Evolutionary conservation across 768 basidiomycete genomes (phyloP).

Genomic region (Boletus fagicola): DNA sequence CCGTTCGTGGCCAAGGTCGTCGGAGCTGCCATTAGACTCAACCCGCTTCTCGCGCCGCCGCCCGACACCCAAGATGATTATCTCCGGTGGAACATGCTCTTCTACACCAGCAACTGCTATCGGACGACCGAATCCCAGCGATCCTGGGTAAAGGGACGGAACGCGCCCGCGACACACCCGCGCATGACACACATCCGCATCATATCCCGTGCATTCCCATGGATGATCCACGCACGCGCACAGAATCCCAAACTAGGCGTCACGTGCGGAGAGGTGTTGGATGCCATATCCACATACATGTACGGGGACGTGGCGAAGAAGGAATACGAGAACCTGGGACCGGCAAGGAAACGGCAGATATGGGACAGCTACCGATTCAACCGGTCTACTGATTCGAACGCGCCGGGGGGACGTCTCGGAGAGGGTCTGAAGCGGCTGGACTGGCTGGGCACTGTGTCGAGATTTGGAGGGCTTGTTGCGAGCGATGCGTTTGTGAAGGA

Average conservation of each 20-base stretch:
- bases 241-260: constrained; percentile 48
- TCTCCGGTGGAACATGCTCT: constrained; percentile 76
- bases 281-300: constrained; percentile 51
- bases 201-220: constrained; percentile 53
- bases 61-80: constrained; percentile 44
- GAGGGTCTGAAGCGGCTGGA: constrained; percentile 65
- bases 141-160: constrained; percentile 67
- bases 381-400: constrained; percentile 58
- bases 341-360: constrained; percentile 41
- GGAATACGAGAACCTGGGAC: constrained; percentile 49
- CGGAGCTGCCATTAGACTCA: constrained; percentile 46
- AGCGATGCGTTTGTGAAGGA: constrained; percentile 46
- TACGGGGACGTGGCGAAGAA: constrained; percentile 47
- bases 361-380: constrained; percentile 60
- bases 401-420: constrained; percentile 67
- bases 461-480: constrained; percentile 59
- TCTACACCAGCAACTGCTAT: constrained; percentile 55
- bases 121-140: constrained; percentile 59
- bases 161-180: constrained; percentile 64
- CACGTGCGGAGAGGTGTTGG: constrained; percentile 66
- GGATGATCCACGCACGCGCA: constrained; percentile 52
- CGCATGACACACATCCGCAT: constrained; percentile 52
- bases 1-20: constrained; percentile 56
- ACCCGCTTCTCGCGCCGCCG: constrained; percentile 58
- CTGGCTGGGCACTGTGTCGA: constrained; percentile 55